These are phyloP conservation scores for Calvatia gigantea DNA, from an alignment of 768 basidiomycete genomes.

Conservation along the genomic window DNA sequence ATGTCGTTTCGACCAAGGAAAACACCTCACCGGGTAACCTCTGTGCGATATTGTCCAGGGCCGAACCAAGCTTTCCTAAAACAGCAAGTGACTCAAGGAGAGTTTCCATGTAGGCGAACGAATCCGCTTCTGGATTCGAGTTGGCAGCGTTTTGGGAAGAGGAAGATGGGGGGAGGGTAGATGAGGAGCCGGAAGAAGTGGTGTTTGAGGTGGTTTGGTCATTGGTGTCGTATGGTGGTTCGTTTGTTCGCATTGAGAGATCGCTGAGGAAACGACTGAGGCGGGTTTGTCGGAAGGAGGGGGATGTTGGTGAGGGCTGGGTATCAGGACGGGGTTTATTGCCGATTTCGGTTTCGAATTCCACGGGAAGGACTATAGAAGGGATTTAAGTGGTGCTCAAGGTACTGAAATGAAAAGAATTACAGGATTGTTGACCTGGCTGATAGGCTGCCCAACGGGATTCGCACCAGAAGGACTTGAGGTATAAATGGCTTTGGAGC, in stretches of 20 bases:
- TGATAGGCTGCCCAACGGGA: conserved; percentile 85
- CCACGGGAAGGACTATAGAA: conserved; percentile 58
- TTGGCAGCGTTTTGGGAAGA: conserved; percentile 14
- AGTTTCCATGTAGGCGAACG: conserved; percentile 90
- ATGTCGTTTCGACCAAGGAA: conserved; percentile 76
- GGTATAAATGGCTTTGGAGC: conserved; percentile 93
- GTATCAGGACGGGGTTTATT: conserved; percentile 23
- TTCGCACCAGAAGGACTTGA: conserved; percentile 96
- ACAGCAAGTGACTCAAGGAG: conserved; percentile 91
- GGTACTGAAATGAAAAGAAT: conserved; percentile 15
- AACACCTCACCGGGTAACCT: conserved; percentile 83
- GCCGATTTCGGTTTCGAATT: conserved; percentile 53
- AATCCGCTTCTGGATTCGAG: conserved; percentile 85
- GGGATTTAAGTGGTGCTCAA: neutral
- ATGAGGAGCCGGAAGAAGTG: conserved; percentile 19
- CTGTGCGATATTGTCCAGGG: conserved; percentile 80
- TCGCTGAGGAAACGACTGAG: conserved; percentile 62
- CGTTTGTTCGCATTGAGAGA: conserved; percentile 71
- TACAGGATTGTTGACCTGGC: conserved; percentile 75
- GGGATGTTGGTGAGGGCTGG: conserved; percentile 36
- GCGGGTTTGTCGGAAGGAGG: conserved; percentile 40
- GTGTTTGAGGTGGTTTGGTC: conserved; percentile 27
- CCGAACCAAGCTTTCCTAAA: conserved; percentile 81
- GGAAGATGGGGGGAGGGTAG: conserved; percentile 16
- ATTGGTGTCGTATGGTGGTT: conserved; percentile 67